phyloP scores from a whole-genome alignment of 2,329 filamentous ascomycete species.

The Pyricularia pennisetigena region DNA sequence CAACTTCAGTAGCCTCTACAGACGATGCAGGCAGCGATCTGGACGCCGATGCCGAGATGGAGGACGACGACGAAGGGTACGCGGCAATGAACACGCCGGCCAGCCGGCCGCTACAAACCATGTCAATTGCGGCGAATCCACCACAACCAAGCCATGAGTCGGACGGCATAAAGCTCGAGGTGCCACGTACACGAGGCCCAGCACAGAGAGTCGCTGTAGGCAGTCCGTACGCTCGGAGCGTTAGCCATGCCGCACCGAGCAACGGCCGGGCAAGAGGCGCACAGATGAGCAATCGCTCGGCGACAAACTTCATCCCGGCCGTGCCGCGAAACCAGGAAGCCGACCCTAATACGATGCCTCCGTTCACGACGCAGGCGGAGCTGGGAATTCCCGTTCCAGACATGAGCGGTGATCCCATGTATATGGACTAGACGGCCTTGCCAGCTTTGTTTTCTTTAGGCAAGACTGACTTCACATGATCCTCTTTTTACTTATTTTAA shows the following conservation, averaged over 20 bases:
- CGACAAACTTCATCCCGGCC: constrained; percentile 30
- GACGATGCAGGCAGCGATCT: constrained; percentile 14
- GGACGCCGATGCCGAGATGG: constrained; percentile 34
- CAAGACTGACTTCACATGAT: background rate
- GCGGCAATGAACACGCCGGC: constrained; percentile 36
- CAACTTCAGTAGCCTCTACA: background rate
- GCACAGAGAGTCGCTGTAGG: constrained; percentile 19
- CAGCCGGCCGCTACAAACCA: constrained; percentile 11
- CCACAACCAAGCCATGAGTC: background rate
- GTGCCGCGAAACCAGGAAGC: constrained; percentile 21
- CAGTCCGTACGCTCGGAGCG: constrained; percentile 3
- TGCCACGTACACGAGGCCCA: constrained; percentile 21
- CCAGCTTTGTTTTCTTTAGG: background rate
- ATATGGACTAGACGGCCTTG: constrained; percentile 29
- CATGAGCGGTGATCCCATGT: constrained; percentile 37
- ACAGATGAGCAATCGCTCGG: constrained; percentile 4
- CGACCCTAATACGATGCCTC: constrained; percentile 18
- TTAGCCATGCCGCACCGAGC: constrained; percentile 3
- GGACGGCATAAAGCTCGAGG: constrained; percentile 24
- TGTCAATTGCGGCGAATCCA: constrained; percentile 23
- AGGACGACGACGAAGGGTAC: constrained; percentile 43
- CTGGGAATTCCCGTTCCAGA: constrained; percentile 35
- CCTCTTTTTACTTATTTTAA: background rate
- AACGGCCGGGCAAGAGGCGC: background rate
- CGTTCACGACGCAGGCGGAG: constrained; percentile 17